Percentiles rank a stretch among this genome's conserved stretches.
phyloP scores from a whole-genome alignment of 2,329 filamentous ascomycete genomes.

The Trichothecium roseum region DNA sequence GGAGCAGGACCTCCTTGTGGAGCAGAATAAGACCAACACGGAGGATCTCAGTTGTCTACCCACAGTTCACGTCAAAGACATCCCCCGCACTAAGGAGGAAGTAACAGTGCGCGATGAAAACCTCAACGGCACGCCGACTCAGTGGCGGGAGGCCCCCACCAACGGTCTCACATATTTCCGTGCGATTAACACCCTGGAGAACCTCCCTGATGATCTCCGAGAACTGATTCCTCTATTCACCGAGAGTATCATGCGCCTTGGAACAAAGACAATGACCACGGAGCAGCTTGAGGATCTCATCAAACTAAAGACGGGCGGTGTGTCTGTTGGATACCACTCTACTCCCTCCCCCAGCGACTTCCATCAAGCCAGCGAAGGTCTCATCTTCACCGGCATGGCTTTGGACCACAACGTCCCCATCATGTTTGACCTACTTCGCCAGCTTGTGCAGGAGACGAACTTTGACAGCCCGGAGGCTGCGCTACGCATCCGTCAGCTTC shows the following conservation, averaged over 20 bases:
- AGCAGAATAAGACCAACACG: slow-evolving; percentile 75
- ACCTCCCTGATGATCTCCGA: slow-evolving; percentile 75
- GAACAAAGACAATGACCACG: slow-evolving; percentile 80
- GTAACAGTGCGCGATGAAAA: slow-evolving; percentile 52
- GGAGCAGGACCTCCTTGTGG: slow-evolving; percentile 68
- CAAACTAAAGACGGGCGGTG: slow-evolving; percentile 89
- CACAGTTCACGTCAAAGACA: slow-evolving; percentile 80
- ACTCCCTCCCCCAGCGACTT: slow-evolving; percentile 67
- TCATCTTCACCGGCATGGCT: slow-evolving; percentile 77
- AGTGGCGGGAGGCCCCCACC: slow-evolving; percentile 88
- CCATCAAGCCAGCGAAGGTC: slow-evolving; percentile 63
- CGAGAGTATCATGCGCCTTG: slow-evolving; percentile 85
- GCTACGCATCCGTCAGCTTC: slow-evolving; percentile 71
- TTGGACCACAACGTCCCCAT: slow-evolving; percentile 81
- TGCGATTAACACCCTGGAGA: slow-evolving; percentile 69
- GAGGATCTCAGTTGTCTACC: slow-evolving; percentile 83
- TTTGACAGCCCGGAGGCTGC: slow-evolving; percentile 78
- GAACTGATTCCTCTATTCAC: slow-evolving; percentile 82
- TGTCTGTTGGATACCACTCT: slow-evolving; percentile 77
- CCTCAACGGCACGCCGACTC: slow-evolving; percentile 56
- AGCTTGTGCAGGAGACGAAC: slow-evolving; percentile 75
- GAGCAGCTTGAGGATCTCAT: slow-evolving; percentile 93
- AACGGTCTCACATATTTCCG: slow-evolving; percentile 96
- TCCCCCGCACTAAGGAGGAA: slow-evolving; percentile 64
- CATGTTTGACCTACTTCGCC: slow-evolving; percentile 80